Conservation (phyloP, 129 eudicot species). For the Flaveria sonorensis region DNA sequence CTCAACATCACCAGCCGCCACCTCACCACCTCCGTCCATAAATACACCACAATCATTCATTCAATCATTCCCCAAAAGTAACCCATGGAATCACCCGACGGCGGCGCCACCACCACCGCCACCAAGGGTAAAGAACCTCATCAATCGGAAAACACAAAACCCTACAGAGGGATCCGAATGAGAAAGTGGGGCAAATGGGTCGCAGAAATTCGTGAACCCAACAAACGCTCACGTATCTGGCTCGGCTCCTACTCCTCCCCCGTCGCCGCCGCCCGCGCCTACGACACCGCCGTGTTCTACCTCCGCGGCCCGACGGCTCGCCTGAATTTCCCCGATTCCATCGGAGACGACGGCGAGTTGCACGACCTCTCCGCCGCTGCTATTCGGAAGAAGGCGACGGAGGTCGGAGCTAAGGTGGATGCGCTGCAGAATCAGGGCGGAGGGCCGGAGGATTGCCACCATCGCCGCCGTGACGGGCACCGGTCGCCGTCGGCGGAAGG, state of each 20-base stretch:
- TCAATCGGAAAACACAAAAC: background rate
- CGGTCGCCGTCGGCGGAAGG: background rate
- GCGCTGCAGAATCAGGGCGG: background rate
- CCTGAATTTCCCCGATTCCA: background rate
- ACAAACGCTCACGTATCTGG: slow-evolving; percentile 14
- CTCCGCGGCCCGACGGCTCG: slow-evolving; percentile 10
- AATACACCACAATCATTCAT: background rate
- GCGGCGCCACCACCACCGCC: background rate
- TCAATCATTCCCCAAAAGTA: background rate
- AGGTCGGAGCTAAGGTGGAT: slow-evolving; percentile 1
- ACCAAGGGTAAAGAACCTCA: background rate
- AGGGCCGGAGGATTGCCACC: background rate
- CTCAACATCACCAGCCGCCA: background rate
- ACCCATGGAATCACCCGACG: background rate
- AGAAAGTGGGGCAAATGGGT: slow-evolving; percentile 17
- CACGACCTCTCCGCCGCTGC: background rate
- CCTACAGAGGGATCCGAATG: slow-evolving; percentile 3
- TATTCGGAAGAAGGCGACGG: background rate
- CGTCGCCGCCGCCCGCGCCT: slow-evolving; percentile 9
- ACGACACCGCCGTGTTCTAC: slow-evolving; percentile 16
- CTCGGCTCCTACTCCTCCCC: slow-evolving; percentile 12
- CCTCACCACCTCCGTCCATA: background rate
- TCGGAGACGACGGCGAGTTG: background rate
- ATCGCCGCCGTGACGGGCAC: background rate
- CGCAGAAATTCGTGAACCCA: background rate